phyloP scores from a whole-genome alignment of 768 basidiomycete species.

The Suillus weaverae region DNA sequence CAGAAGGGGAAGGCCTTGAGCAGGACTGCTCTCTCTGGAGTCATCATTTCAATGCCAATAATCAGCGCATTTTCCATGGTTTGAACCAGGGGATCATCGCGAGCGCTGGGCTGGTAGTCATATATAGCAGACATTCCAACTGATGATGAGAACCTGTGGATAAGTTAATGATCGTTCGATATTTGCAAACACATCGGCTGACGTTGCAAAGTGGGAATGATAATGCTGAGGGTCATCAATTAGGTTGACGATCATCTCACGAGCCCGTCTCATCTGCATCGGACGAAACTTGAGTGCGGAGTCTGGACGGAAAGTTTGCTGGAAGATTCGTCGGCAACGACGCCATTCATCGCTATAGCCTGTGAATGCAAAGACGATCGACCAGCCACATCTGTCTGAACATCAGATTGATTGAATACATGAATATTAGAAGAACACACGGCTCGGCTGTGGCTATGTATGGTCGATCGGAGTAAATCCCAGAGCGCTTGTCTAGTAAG shows the following conservation, averaged over 20 bases:
- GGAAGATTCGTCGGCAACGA: conserved; percentile 34
- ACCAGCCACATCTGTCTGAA: conserved; percentile 5
- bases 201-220: conserved; percentile 20
- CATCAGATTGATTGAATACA: background rate
- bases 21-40: conserved; percentile 2
- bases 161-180: background rate
- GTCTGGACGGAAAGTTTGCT: conserved; percentile 38
- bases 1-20: conserved; percentile 9
- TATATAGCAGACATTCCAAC: conserved; percentile 1
- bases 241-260: conserved; percentile 27
- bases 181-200: conserved; percentile 6
- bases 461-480: conserved; percentile 11
- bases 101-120: background rate
- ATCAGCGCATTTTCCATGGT: background rate
- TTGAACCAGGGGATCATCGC: conserved; percentile 9
- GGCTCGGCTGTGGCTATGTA: conserved; percentile 1
- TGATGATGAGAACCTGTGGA: conserved; percentile 13
- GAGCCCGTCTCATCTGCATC: conserved; percentile 23
- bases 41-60: background rate
- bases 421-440: background rate
- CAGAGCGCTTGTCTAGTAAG: conserved; percentile 8
- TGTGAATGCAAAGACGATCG: background rate
- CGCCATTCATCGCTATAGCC: conserved; percentile 17
- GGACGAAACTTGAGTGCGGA: conserved; percentile 25
- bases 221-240: conserved; percentile 30